Evolutionary conservation across 164 flowering plant genomes (phyloP), one percentile per base, ranked within the genome.

Genomic region (Magnolia kwangsiensis): DNA sequence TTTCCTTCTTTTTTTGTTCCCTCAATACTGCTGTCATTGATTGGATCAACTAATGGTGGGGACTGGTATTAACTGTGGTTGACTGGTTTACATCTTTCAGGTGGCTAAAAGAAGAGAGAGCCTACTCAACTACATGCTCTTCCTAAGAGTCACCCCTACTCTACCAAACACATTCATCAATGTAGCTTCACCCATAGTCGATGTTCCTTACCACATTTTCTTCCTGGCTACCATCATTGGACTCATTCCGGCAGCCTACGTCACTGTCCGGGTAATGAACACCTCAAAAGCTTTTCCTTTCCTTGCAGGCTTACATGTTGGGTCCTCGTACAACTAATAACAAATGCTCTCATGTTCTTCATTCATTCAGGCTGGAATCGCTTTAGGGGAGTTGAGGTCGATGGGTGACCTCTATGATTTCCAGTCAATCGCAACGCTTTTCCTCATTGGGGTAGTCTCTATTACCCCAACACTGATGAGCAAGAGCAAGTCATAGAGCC

Each of bases 121-220:
- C 37, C 84, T 96, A 27, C 82, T 96, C 78, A 95, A 96, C 82
- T 96, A 96, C 87, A 94, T 96, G 97, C 93, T 96, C 67, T 96
- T 96, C 85, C 83, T 96, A 29, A 89, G 99, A 80, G 88, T 96
- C 29, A 96, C 98, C 2, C 99, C 99, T 3, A 92, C 99, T n/a
- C 80, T 96, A 83, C 99, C 99, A 14, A 96, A 94, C 81, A 91
- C 97, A 50, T 96, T 96, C 72, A 94, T 96, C 14, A 96, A 94
- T 77, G 84, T 96, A 73, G 99, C 98, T 75, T 96, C 99, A 10
- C 99, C 98, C 37, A 94, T 94, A 18, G 99, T 96, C 1, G 94
- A 91, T 81, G 93, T 96, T 70, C 99, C 98, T 21, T 96, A 87
- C 85, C 93, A 88, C 80, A 94, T 77, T 0, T 96, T 96, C 90